Evolutionary conservation across 2,329 filamentous ascomycete species (phyloP), one percentile per base, ranked within the genome.

Genomic region (Diaporthe sp.): DNA sequence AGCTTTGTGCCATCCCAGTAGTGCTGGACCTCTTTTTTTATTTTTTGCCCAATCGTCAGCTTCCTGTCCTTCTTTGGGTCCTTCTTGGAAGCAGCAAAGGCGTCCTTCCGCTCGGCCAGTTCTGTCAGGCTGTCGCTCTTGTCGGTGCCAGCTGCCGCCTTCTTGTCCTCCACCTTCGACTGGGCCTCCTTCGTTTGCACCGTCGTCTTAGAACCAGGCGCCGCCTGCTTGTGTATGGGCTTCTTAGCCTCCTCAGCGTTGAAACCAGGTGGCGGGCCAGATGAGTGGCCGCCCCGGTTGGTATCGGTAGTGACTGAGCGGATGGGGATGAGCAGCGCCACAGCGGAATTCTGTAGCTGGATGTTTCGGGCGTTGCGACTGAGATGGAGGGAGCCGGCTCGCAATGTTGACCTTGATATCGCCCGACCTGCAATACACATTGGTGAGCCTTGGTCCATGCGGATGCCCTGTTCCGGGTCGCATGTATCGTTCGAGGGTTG

Each of bases 1-100:
- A 99, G 88, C 85, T 99, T 99, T 37, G 95, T 98, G 75, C 97
- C 97, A 84, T 99, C 97, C 96, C 97, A 98, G 86, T 99, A 99
- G 84, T 99, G 97, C 76, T 93, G 91, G 19, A 88, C 89, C 84
- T 99, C 97, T 83, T 97, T 96, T 89, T 98, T 99, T 81, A 99
- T 92, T 86, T 96, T 97, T 83, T 98, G 94, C 84, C 92, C 93
- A 1, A 98, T 66, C 0, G 96, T 98, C 84, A 98, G 85, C 82
- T 98, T 98, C 87, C 96, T 95, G 79, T 93, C 90, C 83, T 94
- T 93, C 88, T 84, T 86, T 22, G 84, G 84, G 73, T 83, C 80
- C 47, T 94, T 91, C 77, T 91, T 89, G 80, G 92, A 91, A 73
- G 91, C 88, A 12, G 89, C 83, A 0, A 88, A 82, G 70, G 89